These are phyloP conservation scores for Globisporangium cystogenes DNA, from an alignment of 352 stramenopile species.

Conservation along the genomic window DNA sequence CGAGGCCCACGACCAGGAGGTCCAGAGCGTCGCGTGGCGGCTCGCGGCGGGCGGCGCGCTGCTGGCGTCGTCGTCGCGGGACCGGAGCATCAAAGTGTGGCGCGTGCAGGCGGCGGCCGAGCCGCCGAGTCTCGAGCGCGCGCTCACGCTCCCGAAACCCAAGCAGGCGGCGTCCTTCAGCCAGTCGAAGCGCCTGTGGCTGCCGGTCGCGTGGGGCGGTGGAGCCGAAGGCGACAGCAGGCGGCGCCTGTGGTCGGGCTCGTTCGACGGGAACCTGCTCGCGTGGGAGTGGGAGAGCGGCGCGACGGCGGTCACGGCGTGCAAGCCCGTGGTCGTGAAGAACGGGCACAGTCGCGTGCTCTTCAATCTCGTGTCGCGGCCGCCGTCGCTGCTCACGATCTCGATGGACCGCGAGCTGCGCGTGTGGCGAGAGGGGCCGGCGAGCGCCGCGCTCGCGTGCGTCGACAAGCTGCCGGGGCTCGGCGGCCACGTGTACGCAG, in stretches of 20 bases:
- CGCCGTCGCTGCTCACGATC: slow-evolving; percentile 20
- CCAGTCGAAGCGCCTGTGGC: slow-evolving; percentile 67
- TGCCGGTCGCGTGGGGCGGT: slow-evolving; percentile 57
- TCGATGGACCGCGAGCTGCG: slow-evolving; percentile 66
- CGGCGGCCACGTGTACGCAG: slow-evolving; percentile 59
- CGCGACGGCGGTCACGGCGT: slow-evolving; percentile 9
- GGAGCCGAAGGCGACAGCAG: neutral
- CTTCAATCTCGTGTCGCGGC: slow-evolving; percentile 50
- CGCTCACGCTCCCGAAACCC: slow-evolving; percentile 44
- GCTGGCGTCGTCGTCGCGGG: slow-evolving; percentile 60
- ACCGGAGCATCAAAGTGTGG: slow-evolving; percentile 73
- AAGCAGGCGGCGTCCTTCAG: slow-evolving; percentile 58
- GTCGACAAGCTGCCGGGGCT: slow-evolving; percentile 40
- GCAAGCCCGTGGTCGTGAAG: slow-evolving; percentile 47
- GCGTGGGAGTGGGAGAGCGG: slow-evolving; percentile 46
- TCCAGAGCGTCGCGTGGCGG: slow-evolving; percentile 52
- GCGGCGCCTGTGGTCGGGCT: slow-evolving; percentile 59
- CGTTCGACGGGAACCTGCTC: slow-evolving; percentile 60
- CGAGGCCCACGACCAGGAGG: slow-evolving; percentile 65
- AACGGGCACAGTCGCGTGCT: slow-evolving; percentile 57
- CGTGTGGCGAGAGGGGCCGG: slow-evolving; percentile 37
- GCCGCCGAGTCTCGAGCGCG: slow-evolving; percentile 17
- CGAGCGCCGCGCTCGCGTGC: slow-evolving; percentile 20
- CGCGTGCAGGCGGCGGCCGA: neutral
- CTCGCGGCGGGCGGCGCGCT: slow-evolving; percentile 12